Conservation (phyloP, 2,329 filamentous ascomycete genomes). For the Penicillium sp. region DNA sequence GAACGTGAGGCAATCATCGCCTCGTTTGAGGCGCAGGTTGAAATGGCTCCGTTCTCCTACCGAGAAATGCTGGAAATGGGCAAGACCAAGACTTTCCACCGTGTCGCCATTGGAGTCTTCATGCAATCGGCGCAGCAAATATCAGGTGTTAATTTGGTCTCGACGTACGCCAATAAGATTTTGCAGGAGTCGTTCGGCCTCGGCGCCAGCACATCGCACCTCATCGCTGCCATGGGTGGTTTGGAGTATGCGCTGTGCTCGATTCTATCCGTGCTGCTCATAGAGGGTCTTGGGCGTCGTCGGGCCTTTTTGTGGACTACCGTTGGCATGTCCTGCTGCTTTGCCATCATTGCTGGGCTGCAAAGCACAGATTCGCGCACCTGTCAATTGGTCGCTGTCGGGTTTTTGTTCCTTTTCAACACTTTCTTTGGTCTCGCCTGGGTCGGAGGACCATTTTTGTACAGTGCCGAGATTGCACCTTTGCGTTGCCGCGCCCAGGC, state of each 20-base stretch:
- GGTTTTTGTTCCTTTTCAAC: conserved; percentile 11
- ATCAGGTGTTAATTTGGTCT: conserved; percentile 5
- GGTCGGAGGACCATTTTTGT: conserved; percentile 27
- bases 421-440: conserved; percentile 14
- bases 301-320: conserved; percentile 7
- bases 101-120: conserved; percentile 8
- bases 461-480: conserved; percentile 10
- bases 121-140: conserved; percentile 7
- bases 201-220: conserved; percentile 5
- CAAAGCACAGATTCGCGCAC: conserved; percentile 6
- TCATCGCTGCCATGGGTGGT: conserved; percentile 11
- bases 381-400: conserved; percentile 4
- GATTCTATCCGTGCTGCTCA: conserved; percentile 9
- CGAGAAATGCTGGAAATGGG: conserved; percentile 6
- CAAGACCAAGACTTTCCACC: conserved; percentile 7
- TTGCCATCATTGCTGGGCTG: conserved; percentile 10
- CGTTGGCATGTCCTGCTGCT: conserved; percentile 8
- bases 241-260: conserved; percentile 9
- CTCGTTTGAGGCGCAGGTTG: conserved; percentile 10
- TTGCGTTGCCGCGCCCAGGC: conserved; percentile 8
- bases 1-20: conserved; percentile 7
- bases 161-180: conserved; percentile 6
- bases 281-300: conserved; percentile 11
- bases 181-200: conserved; percentile 5
- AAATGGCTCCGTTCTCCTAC: conserved; percentile 11